A percentile compares a stretch with the other conserved stretches of the same genome.
These are phyloP conservation scores for Xylariaceae sp. DNA, from an alignment of 2,329 filamentous ascomycete genomes.

Conservation along the genomic window DNA sequence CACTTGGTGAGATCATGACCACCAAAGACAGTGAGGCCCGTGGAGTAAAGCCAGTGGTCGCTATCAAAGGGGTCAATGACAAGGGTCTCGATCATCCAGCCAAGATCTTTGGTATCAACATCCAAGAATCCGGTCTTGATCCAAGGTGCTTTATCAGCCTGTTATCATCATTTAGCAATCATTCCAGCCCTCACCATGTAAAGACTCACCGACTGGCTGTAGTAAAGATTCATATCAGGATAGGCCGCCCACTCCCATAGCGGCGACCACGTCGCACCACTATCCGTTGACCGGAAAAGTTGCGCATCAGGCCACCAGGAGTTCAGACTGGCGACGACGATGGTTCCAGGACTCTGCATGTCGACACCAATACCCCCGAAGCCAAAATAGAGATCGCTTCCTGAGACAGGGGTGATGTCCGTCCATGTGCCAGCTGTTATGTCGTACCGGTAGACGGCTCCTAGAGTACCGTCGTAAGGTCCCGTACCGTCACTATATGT, in stretches of 20 bases:
- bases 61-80: constrained; percentile 55
- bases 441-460: constrained; percentile 51
- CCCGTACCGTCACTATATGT: constrained; percentile 51
- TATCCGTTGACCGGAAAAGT: constrained; percentile 51
- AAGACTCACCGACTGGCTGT: constrained; percentile 37
- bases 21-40: constrained; percentile 50
- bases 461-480: constrained; percentile 51
- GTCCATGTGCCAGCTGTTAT: constrained; percentile 45
- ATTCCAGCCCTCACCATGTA: too few relatives aligned
- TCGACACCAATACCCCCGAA: constrained; percentile 54
- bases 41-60: constrained; percentile 58
- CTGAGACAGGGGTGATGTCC: constrained; percentile 51
- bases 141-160: constrained; percentile 48
- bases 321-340: constrained; percentile 53
- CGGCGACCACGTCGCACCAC: constrained; percentile 48
- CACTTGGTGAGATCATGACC: constrained; percentile 52
- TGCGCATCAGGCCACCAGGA: constrained; percentile 56
- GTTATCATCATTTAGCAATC: neutral
- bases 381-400: constrained; percentile 44
- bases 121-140: constrained; percentile 46
- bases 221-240: constrained; percentile 42
- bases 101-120: constrained; percentile 45
- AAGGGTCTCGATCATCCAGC: constrained; percentile 57
- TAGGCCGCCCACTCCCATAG: constrained; percentile 49
- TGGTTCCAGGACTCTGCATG: constrained; percentile 47